These are phyloP conservation scores for Fimicolochytrium jonesii DNA, from an alignment of 192 early-diverging fungal genomes.

Conservation along the genomic window DNA sequence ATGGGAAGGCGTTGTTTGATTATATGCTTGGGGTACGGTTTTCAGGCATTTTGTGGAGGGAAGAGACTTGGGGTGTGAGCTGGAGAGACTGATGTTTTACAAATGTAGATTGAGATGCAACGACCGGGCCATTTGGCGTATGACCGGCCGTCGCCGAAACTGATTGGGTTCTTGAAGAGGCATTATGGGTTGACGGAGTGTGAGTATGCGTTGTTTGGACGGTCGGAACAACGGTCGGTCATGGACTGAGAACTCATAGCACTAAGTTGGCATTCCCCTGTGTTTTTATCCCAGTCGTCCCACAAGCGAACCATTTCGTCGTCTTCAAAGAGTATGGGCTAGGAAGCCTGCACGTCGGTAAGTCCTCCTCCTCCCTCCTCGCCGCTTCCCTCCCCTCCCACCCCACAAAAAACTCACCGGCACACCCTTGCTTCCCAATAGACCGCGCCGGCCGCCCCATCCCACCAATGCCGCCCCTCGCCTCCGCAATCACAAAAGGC, in stretches of 20 bases:
- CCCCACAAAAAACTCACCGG: not conserved
- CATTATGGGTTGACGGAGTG: constrained; percentile 39
- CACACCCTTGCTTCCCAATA: not conserved
- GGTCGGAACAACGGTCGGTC: not conserved
- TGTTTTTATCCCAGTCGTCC: constrained; percentile 23
- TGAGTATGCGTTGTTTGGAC: not conserved
- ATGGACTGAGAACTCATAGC: not conserved
- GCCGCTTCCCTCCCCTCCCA: not conserved
- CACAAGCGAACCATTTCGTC: constrained; percentile 44
- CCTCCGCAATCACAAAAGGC: too few species aligned
- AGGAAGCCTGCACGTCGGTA: constrained; percentile 24
- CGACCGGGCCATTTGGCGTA: constrained; percentile 40
- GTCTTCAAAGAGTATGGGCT: constrained; percentile 44
- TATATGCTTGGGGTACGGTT: constrained; percentile 45
- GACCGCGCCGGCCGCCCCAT: constrained; percentile 9
- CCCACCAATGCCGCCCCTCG: too few species aligned
- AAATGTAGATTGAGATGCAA: constrained; percentile 32
- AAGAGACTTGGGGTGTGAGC: not conserved
- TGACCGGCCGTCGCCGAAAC: constrained; percentile 43
- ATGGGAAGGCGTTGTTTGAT: constrained; percentile 46
- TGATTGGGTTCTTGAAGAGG: constrained; percentile 39
- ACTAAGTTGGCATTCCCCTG: too few species aligned
- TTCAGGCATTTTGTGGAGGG: too few species aligned
- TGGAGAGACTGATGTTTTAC: constrained; percentile 1
- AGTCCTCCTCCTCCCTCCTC: not conserved